Conservation (phyloP, 2,329 filamentous ascomycete genomes). For the Dothideomycetes sp. region DNA sequence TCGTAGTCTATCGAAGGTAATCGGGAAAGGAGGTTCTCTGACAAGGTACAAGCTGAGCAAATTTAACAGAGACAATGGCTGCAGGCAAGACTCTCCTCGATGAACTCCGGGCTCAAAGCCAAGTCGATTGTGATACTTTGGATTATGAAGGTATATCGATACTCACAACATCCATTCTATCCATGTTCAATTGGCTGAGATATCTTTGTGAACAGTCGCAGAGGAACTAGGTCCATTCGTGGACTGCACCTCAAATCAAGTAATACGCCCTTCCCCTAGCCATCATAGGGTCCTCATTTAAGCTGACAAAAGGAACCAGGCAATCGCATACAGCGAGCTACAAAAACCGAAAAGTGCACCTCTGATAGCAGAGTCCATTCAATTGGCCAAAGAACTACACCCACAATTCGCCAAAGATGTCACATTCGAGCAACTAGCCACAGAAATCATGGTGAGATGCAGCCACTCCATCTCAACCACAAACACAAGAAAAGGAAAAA, state of each 20-base stretch:
- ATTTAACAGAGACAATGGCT: no score
- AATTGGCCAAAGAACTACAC: conserved; percentile 6
- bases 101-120: conserved; percentile 7
- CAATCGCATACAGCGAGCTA: conserved; percentile 7
- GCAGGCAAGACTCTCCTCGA: no score
- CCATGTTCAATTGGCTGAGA: neutral
- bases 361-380: conserved; percentile 6
- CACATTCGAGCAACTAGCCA: conserved; percentile 8
- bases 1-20: no score
- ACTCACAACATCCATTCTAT: neutral
- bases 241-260: conserved; percentile 11
- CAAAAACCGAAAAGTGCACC: conserved; percentile 6
- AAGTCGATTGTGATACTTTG: conserved; percentile 10
- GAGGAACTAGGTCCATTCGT: conserved; percentile 10
- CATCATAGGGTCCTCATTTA: neutral
- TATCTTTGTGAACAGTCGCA: conserved; percentile 4
- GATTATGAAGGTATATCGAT: conserved; percentile 6
- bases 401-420: conserved; percentile 5
- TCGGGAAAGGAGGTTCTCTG: no score
- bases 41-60: no score
- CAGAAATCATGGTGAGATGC: conserved; percentile 10
- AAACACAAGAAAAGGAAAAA: conserved; percentile 1
- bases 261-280: neutral
- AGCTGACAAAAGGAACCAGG: conserved; percentile 1
- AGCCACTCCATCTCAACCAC: no score